Base-by-base conservation (phyloP, 306 rosid genomes). In the Adenanthera pavonina region DNA sequence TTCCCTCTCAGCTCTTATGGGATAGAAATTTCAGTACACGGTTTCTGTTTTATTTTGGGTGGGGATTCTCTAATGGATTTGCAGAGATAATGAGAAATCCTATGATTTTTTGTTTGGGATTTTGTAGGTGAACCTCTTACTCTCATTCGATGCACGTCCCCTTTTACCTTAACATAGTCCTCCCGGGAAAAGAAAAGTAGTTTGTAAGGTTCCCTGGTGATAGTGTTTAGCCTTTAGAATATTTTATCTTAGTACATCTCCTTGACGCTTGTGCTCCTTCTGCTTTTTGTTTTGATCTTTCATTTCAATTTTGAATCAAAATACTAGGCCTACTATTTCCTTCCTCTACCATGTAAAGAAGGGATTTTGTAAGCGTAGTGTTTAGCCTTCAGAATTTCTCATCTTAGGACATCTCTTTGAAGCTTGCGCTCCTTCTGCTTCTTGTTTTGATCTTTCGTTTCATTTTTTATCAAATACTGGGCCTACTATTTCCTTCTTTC, bases 41-140 rank as follows among this genome's bases (percentile, higher is more conserved):
- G 4, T 69, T 67, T 53, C 1, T 6, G 15, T 65, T 36, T 15
- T 65, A 7, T 13, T 4, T 5, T 4, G 14, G 35, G 35, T 4
- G 9, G 19, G 43, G 53, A 9, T 52, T 51, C 49, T 30, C 25
- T 38, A 20, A 33, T 62, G 66, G 57, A 61, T 61, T 38, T 80
- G 78, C 73, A 7, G 66, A 47, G 62, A 38, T 51, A 61, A 41
- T 41, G 57, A 72, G 57, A 44, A 46, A 40, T 64, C 19, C 51
- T 9, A 54, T 46, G 61, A 33, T 19, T 51, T 47, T 38, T 60
- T 71, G 40, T 38, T 60, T 72, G 36, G 54, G 56, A 59, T 62
- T 11, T 33, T 72, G 13, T 49, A 35, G 17, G 38, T 13, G 33
- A 47, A 61, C 48, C 52, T 25, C 44, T 13, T 19, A 17, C 60